phyloP scores from a whole-genome alignment of 2,329 filamentous ascomycete genomes.

The Calonectria hongkongensis region DNA sequence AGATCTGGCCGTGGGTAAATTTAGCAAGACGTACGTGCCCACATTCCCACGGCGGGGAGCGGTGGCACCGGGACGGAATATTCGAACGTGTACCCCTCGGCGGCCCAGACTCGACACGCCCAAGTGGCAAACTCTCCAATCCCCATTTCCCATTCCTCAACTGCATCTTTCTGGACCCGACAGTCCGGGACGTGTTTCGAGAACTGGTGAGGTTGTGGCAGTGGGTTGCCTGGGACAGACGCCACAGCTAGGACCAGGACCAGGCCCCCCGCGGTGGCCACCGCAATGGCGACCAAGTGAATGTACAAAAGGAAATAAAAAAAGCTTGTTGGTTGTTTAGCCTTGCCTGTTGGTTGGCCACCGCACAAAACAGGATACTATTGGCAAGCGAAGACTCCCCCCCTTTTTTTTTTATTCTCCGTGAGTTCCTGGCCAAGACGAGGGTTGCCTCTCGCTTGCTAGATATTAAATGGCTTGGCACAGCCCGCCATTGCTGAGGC shows the following conservation, averaged over 20 bases:
- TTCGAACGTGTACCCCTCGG: neutral
- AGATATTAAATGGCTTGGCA: conserved; percentile 2
- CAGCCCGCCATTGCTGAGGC: neutral
- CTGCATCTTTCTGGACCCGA: conserved; percentile 47
- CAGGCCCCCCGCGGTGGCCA: conserved; percentile 17
- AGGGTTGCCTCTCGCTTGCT: neutral
- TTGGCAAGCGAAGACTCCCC: neutral
- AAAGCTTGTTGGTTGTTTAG: conserved; percentile 18
- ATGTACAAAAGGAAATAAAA: conserved; percentile 18
- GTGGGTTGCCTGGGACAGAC: conserved; percentile 45
- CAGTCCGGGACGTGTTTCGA: conserved; percentile 50
- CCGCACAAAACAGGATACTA: conserved; percentile 1
- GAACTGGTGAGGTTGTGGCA: conserved; percentile 51
- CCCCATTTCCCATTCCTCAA: conserved; percentile 49
- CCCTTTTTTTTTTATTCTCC: neutral
- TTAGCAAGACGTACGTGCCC: conserved; percentile 7
- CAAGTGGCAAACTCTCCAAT: conserved; percentile 24
- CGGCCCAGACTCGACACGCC: conserved; percentile 10
- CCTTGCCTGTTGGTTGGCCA: conserved; percentile 14
- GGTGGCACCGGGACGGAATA: neutral
- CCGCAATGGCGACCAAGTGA: conserved; percentile 1
- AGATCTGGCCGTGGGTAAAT: conserved; percentile 2
- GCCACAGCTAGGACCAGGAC: conserved; percentile 48
- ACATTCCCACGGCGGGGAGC: neutral
- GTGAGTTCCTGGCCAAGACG: neutral